Conservation (phyloP, 176 grass and related monocot species). For the Puccinellia tenuiflora region DNA sequence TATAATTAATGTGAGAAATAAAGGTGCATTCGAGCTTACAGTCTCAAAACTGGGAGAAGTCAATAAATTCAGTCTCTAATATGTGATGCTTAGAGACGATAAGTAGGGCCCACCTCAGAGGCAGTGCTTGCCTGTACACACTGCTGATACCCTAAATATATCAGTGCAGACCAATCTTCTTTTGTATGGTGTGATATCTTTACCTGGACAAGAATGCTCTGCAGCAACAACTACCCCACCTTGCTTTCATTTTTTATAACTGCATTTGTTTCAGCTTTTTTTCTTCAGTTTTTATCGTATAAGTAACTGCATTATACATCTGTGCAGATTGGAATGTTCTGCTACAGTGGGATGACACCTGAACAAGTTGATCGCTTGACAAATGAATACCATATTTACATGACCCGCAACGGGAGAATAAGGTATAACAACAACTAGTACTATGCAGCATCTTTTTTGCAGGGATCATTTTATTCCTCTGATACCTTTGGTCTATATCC, state of each 20-base stretch:
- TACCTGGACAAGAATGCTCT: neutral
- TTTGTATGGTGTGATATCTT: neutral
- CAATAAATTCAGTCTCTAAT: neutral
- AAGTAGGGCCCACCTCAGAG: neutral
- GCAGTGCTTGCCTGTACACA: no score
- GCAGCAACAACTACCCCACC: no score
- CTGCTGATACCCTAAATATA: neutral
- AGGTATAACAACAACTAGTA: constrained; percentile 35
- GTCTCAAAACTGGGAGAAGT: neutral
- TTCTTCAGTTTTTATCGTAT: neutral
- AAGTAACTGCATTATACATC: neutral
- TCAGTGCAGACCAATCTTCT: neutral
- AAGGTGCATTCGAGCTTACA: neutral
- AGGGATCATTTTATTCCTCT: neutral
- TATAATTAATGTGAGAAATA: neutral
- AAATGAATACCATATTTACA: constrained; percentile 89
- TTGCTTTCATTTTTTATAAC: neutral
- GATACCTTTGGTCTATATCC: neutral
- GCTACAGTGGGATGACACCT: constrained; percentile 93
- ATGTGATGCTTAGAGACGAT: neutral
- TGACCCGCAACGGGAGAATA: constrained; percentile 96
- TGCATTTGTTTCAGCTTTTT: neutral
- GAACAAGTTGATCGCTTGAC: constrained; percentile 89
- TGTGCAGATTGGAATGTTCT: constrained; percentile 95
- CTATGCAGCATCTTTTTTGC: neutral